A percentile compares a stretch with the other conserved stretches of the same genome.
Evolutionary conservation across 225 moss, liverwort and hornwort species (phyloP).

Genomic region (Sphagnum contortum): DNA sequence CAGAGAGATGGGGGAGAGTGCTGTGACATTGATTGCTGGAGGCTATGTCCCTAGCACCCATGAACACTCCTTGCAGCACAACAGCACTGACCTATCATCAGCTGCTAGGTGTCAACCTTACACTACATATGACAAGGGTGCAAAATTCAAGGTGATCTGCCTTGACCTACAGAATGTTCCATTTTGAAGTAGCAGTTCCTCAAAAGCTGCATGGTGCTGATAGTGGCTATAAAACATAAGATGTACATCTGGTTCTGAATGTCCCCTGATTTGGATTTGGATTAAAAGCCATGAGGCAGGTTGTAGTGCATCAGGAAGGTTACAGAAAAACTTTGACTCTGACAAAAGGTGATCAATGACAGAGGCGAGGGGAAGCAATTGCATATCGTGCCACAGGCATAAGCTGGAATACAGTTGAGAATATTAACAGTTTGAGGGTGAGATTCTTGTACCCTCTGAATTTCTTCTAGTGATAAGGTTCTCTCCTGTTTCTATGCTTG

Average conservation of each 20-base stretch:
- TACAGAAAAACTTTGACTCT: too few species aligned
- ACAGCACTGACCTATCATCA: constrained; percentile 41
- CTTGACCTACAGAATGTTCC: too few species aligned
- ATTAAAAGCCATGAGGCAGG: too few species aligned
- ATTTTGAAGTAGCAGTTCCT: too few species aligned
- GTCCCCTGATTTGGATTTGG: too few species aligned
- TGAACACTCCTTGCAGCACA: constrained; percentile 35
- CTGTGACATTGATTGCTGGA: constrained; percentile 70
- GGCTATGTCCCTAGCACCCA: constrained; percentile 30
- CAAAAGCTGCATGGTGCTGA: too few species aligned
- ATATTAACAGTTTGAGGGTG: constrained; percentile 80
- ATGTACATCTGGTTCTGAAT: too few species aligned
- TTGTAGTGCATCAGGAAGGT: too few species aligned
- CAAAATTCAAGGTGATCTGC: constrained; percentile 47
- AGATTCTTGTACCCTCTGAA: constrained; percentile 7
- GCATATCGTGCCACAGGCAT: constrained; percentile 82
- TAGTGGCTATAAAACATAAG: too few species aligned
- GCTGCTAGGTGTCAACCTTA: constrained; percentile 88
- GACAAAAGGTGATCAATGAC: constrained; percentile 10
- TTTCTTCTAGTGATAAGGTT: neutral
- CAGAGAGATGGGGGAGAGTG: constrained; percentile 47
- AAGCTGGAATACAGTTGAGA: constrained; percentile 82
- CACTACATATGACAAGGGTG: constrained; percentile 50
- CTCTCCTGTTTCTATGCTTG: neutral
- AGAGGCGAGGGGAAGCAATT: constrained; percentile 63